A percentile compares a stretch with the other conserved stretches of the same genome.
phyloP scores from a whole-genome alignment of 2,329 filamentous ascomycete species.

The Periglandula ipomoeae region DNA sequence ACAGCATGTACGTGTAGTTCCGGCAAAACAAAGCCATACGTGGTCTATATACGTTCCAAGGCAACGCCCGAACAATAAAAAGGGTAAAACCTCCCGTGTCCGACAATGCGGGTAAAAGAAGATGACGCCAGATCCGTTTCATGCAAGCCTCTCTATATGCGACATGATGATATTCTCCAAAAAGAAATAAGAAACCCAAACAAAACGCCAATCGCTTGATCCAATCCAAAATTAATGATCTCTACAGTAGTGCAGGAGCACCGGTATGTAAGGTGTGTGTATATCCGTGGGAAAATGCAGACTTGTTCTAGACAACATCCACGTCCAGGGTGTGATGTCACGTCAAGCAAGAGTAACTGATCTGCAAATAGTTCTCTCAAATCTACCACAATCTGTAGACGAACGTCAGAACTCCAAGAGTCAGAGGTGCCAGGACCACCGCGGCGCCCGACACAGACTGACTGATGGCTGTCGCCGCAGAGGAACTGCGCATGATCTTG shows the following conservation, averaged over 20 bases:
- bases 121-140: background rate
- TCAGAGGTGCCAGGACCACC: slow-evolving; percentile 17
- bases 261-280: background rate
- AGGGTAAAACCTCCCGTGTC: background rate
- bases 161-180: background rate
- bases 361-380: too few relatives aligned
- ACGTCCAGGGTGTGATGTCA: too few relatives aligned
- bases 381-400: slow-evolving; percentile 7
- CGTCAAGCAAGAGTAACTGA: too few relatives aligned
- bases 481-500: slow-evolving; percentile 63
- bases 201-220: background rate
- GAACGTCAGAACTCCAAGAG: slow-evolving; percentile 17
- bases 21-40: too few relatives aligned
- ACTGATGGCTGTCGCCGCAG: slow-evolving; percentile 19
- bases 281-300: too few relatives aligned
- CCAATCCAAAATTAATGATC: background rate
- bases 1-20: too few relatives aligned
- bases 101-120: background rate
- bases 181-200: background rate
- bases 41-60: too few relatives aligned
- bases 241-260: background rate
- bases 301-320: too few relatives aligned
- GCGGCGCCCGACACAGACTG: slow-evolving; percentile 5
- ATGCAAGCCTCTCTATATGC: slow-evolving; percentile 1
- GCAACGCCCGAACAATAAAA: too few relatives aligned